These are phyloP conservation scores for Stropharia rugosoannulata DNA, from an alignment of 768 basidiomycete species.

Conservation along the genomic window DNA sequence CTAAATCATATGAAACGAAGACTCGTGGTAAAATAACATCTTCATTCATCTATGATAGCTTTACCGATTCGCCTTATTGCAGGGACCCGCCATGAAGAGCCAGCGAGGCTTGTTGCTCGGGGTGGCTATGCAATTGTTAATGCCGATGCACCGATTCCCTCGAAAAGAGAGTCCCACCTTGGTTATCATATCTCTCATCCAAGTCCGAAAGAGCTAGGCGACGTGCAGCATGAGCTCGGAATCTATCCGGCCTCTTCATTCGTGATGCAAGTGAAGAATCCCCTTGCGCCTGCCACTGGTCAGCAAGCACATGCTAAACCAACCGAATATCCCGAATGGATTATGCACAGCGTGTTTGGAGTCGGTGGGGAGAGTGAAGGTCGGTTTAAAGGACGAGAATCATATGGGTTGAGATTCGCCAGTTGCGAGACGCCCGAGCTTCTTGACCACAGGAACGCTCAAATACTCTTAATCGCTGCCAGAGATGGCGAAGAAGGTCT, in stretches of 20 bases:
- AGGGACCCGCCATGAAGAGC: slow-evolving; percentile 53
- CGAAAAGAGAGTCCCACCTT: slow-evolving; percentile 49
- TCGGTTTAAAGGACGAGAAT: slow-evolving; percentile 37
- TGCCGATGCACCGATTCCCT: slow-evolving; percentile 40
- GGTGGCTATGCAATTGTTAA: slow-evolving; percentile 64
- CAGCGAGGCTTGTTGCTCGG: slow-evolving; percentile 52
- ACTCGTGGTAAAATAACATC: slow-evolving; percentile 42
- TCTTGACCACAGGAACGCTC: slow-evolving; percentile 53
- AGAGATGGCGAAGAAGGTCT: slow-evolving; percentile 46
- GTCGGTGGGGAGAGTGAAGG: slow-evolving; percentile 10
- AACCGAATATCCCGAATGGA: slow-evolving; percentile 44
- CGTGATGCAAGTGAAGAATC: slow-evolving; percentile 62
- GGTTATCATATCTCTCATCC: slow-evolving; percentile 62
- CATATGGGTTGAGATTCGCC: slow-evolving; percentile 50
- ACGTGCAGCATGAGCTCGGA: slow-evolving; percentile 56
- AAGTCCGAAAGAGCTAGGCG: slow-evolving; percentile 39
- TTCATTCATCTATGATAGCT: not conserved
- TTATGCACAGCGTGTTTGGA: slow-evolving; percentile 51
- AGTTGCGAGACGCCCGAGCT: slow-evolving; percentile 49
- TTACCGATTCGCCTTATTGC: not conserved
- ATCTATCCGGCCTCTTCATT: slow-evolving; percentile 54
- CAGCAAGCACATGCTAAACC: slow-evolving; percentile 31
- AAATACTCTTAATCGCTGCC: slow-evolving; percentile 55
- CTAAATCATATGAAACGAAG: slow-evolving; percentile 59
- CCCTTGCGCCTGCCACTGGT: slow-evolving; percentile 41